Evolutionary conservation across 2,329 filamentous ascomycete species (phyloP).

Genomic region (Diplocarpon mali): DNA sequence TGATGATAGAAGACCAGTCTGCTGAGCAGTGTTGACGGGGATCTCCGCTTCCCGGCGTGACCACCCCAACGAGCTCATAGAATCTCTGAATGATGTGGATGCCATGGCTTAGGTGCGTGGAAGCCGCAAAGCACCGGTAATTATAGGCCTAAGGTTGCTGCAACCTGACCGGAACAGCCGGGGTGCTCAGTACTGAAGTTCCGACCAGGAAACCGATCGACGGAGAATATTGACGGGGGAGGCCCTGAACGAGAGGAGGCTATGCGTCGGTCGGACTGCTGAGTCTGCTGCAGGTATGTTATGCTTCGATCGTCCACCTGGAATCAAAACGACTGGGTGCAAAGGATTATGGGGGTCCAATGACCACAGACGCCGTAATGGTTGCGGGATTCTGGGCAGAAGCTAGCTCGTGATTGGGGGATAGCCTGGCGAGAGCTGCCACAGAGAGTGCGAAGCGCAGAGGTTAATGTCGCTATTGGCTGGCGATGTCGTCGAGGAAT

Average conservation of each 20-base stretch:
- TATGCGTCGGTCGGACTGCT: slow-evolving; percentile 9
- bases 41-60: slow-evolving; percentile 70
- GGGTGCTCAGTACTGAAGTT: slow-evolving; percentile 6
- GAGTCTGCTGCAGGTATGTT: slow-evolving; percentile 24
- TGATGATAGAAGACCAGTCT: slow-evolving; percentile 66
- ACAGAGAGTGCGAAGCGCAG: background rate
- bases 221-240: slow-evolving; percentile 8
- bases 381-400: slow-evolving; percentile 10
- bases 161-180: slow-evolving; percentile 6
- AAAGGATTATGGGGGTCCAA: slow-evolving; percentile 22
- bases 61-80: slow-evolving; percentile 92
- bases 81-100: slow-evolving; percentile 81
- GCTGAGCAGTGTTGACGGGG: slow-evolving; percentile 60
- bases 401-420: slow-evolving; percentile 21
- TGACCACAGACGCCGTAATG: slow-evolving; percentile 22
- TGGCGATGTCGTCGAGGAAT: background rate
- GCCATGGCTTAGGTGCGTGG: slow-evolving; percentile 49
- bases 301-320: slow-evolving; percentile 22
- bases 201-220: slow-evolving; percentile 8
- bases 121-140: slow-evolving; percentile 14
- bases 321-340: slow-evolving; percentile 22
- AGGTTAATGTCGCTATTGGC: slow-evolving; percentile 1
- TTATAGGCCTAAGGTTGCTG: slow-evolving; percentile 14
- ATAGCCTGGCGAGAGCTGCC: background rate
- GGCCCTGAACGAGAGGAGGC: slow-evolving; percentile 1